Evolutionary conservation across 345 rosid species (phyloP).

Genomic region (Eucalyptus sp.): DNA sequence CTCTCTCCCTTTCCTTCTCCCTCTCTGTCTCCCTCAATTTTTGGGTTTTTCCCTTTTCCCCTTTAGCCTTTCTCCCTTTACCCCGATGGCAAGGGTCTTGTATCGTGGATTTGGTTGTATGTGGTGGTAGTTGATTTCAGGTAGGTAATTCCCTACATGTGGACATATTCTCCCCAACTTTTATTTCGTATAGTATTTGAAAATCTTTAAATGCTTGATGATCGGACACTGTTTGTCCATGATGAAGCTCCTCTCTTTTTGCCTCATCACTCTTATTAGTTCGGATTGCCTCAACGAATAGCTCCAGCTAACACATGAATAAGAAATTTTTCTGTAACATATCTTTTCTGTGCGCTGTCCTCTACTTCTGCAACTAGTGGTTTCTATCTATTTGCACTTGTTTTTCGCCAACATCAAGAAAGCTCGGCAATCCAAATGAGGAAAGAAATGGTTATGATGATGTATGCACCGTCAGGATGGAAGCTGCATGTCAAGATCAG

Average conservation of each 20-base stretch:
- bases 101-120: background rate
- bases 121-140: background rate
- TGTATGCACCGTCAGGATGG: background rate
- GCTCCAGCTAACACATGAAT: background rate
- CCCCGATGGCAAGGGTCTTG: background rate
- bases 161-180: background rate
- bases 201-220: background rate
- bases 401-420: background rate
- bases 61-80: background rate
- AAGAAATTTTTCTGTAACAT: background rate
- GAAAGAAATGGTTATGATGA: background rate
- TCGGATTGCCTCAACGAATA: background rate
- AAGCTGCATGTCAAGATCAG: background rate
- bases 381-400: background rate
- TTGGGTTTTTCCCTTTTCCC: background rate
- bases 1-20: background rate
- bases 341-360: background rate
- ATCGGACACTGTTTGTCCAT: background rate
- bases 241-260: background rate
- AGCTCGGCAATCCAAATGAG: background rate
- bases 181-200: background rate
- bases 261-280: background rate
- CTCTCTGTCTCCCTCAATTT: background rate
- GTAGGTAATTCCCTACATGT: background rate
- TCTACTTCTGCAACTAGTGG: background rate